These are phyloP conservation scores for Pittosporum tobira DNA, from an alignment of 129 eudicot species.

Conservation along the genomic window DNA sequence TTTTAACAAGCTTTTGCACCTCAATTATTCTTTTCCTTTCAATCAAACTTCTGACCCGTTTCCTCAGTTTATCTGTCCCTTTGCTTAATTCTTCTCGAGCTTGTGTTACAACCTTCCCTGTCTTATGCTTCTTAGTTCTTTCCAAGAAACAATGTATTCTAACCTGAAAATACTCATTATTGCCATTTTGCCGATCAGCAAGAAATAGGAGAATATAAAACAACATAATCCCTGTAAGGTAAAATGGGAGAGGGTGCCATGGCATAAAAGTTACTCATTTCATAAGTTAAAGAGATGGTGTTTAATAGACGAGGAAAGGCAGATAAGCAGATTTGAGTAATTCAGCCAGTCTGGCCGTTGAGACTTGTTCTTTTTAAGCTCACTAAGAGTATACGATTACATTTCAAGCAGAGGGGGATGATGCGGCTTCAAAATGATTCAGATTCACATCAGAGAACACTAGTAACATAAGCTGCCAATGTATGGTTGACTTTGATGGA, in stretches of 20 bases:
- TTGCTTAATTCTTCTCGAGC: slow-evolving; percentile 33
- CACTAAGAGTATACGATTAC: no score
- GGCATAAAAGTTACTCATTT: not conserved
- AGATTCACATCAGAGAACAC: no score
- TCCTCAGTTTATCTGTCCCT: slow-evolving; percentile 50
- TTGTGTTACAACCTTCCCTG: slow-evolving; percentile 27
- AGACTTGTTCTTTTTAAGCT: not conserved
- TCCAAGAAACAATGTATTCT: slow-evolving; percentile 85
- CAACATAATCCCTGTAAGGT: not conserved
- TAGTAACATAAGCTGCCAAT: not conserved
- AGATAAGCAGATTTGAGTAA: not conserved
- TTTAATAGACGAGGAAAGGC: not conserved
- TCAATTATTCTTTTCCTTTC: slow-evolving; percentile 53
- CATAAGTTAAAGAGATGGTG: not conserved
- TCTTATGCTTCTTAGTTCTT: slow-evolving; percentile 42
- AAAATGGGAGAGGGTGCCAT: not conserved
- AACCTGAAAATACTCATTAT: slow-evolving; percentile 44
- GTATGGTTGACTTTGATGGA: not conserved
- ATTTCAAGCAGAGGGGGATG: no score
- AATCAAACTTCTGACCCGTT: slow-evolving; percentile 68
- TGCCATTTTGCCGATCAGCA: not conserved
- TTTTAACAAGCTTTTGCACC: slow-evolving; percentile 62
- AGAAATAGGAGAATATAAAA: not conserved
- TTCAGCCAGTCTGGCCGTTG: not conserved
- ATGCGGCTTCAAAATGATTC: no score